phyloP scores from a whole-genome alignment of 345 rosid genomes.

The Gossypium stocksii region DNA sequence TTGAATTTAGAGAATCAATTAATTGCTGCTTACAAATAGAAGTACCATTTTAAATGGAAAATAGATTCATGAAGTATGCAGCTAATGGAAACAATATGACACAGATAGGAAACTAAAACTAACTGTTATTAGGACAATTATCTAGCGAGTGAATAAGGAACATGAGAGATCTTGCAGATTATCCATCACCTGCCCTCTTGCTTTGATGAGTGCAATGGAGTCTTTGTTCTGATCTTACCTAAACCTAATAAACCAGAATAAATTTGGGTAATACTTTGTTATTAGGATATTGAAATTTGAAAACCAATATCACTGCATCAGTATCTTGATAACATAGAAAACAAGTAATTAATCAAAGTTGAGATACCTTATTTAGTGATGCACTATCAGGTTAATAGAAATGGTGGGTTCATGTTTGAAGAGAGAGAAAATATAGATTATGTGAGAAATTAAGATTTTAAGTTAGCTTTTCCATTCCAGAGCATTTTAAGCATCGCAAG shows the following conservation, averaged over 20 bases:
- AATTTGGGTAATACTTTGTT: background rate
- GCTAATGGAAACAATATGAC: background rate
- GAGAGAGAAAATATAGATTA: too few relatives aligned
- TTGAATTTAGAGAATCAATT: too few relatives aligned
- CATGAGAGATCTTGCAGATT: slow-evolving; percentile 1
- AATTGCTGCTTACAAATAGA: too few relatives aligned
- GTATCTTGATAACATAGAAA: background rate
- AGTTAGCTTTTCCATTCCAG: background rate
- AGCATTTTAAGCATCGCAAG: background rate
- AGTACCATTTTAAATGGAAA: too few relatives aligned
- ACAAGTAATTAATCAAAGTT: background rate
- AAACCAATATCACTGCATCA: background rate
- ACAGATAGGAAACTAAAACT: slow-evolving; percentile 2
- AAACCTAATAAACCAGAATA: slow-evolving; percentile 48
- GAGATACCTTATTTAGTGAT: background rate
- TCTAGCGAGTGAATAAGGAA: background rate
- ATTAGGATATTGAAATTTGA: background rate
- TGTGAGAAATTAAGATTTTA: too few relatives aligned
- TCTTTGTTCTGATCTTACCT: slow-evolving; percentile 60
- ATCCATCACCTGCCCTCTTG: slow-evolving; percentile 45
- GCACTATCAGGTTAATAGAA: background rate
- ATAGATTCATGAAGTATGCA: background rate
- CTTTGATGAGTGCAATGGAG: slow-evolving; percentile 59
- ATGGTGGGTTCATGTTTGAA: too few relatives aligned
- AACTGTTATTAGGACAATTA: background rate